Evolutionary conservation across 2,329 filamentous ascomycete species (phyloP).

Genomic region (Penicillium sp.): DNA sequence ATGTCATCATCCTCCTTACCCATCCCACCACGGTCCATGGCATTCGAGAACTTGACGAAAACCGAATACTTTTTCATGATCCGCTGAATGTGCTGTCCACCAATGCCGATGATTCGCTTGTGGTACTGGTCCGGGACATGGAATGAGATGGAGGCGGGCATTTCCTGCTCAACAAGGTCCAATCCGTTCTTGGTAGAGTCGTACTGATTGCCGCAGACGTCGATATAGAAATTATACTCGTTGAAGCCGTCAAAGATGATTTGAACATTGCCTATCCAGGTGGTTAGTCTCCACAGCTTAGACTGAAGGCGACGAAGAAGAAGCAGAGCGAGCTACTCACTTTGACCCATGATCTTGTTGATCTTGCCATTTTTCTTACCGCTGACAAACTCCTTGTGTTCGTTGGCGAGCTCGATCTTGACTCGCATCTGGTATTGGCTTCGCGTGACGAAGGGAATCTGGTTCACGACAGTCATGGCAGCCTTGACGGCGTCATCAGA

Average conservation of each 20-base stretch:
- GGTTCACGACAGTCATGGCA: constrained; percentile 90
- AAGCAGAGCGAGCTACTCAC: constrained; percentile 49
- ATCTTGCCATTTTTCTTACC: constrained; percentile 99
- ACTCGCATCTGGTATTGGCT: constrained; percentile 91
- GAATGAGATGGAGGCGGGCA: constrained; percentile 98
- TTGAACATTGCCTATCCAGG: constrained; percentile 75
- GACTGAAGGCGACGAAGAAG: too few relatives aligned
- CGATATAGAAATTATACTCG: constrained; percentile 99
- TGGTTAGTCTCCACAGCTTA: constrained; percentile 3
- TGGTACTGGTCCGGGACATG: constrained; percentile 99
- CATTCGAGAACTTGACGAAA: constrained; percentile 99
- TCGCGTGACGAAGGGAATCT: constrained; percentile 84
- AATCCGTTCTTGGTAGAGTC: constrained; percentile 93
- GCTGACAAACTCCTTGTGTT: constrained; percentile 99
- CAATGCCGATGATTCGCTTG: constrained; percentile 98
- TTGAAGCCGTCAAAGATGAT: constrained; percentile 99
- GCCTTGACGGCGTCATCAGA: constrained; percentile 96
- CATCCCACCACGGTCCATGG: constrained; percentile 93
- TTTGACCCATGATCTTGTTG: constrained; percentile 99
- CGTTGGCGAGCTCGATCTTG: constrained; percentile 97
- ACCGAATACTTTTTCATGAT: constrained; percentile 99
- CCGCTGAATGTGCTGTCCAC: constrained; percentile 96
- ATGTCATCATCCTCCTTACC: constrained; percentile 97
- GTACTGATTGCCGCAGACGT: constrained; percentile 89
- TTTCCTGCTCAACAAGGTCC: constrained; percentile 93